Base-by-base conservation (phyloP, 805 yeast species). In the Limtongia smithiae region DNA sequence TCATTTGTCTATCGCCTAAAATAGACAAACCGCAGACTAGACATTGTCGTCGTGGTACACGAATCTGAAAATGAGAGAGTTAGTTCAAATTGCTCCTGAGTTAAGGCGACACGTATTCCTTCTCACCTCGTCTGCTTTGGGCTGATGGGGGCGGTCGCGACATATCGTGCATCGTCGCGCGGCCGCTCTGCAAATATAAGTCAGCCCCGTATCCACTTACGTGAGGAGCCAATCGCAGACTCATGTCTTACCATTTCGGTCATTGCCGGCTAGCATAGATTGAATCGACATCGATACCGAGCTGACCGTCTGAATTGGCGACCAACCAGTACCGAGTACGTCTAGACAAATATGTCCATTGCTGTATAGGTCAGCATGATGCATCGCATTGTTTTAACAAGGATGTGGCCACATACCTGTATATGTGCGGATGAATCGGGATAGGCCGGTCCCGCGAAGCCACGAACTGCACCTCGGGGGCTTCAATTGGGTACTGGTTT, bases 311-410 rank as follows among this genome's bases (percentile, higher is more conserved):
- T 80, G 79, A 0, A 80, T 81, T 0, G 87, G 85, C 0, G 84
- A 72, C 87, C 87, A 82, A 36, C 76, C 83, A 17, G 73, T 73
- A 2, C 84, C 87, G 32, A 83, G 65, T 1, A 84, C 66, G 59
- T 83, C 68, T 43, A 83, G 67, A 61, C 91, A 83, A n/a, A 83
- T 83, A 59, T 84, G 90, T 1, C 90, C 91, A 60, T 84, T 84
- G 28, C 58, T 54, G 17, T 36, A 37, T 7, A 12, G 20, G 17
- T 24, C 5, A 20, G 9, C 22, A 12, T 6, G 4, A 25, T 36
- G 14, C 34, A n/a, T 27, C 24, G n/a, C n/a, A 1, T 5, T 22
- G 15, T 1, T 3, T 18, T 4, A 24, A 12, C 22, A 14, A 28
- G 15, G 3, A 18, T 5, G 9, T 30, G 22, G 18, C n/a, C 36